Base-by-base conservation (phyloP, 495 filamentous ascomycete genomes). In the Tuber indicum region DNA sequence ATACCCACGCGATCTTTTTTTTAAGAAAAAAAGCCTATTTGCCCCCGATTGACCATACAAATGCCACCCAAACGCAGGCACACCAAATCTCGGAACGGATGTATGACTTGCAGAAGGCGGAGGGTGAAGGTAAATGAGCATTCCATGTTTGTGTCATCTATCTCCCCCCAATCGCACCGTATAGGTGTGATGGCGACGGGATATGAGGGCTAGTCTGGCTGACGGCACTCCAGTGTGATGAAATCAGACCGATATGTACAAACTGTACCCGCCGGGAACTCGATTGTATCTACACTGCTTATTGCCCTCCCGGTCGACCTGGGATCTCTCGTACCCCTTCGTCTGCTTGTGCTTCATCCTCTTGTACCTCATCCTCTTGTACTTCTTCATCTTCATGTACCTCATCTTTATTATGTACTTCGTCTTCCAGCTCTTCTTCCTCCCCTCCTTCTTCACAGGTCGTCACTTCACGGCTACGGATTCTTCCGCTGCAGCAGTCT, bases 211-310 rank as follows among this genome's bases (percentile, higher is more conserved):
- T n/a, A 32, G 26, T 66, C 16, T 0, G n/a, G 58, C 58, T 66
- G 12, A 66, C 58, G 58, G 26, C 4, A 32, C 26, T 66, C 58
- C 26, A 66, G 58, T 66, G 58, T 32, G 58, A 66, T 66, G 58
- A 66, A 66, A 66, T 66, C 58, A 26, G 58, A 32, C 58, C 58
- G 58, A 66, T 66, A 66, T 66, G 58, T 66, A 17, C 58, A 66
- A 66, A 66, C 26, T 66, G 58, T 66, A 66, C 58, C 26, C 58
- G 58, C 58, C n/a, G 58, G n/a, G 58, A 66, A 66, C 58, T 66
- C 3, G 58, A 66, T 32, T 66, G 58, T 12, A 12, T 32, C 3
- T 66, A 66, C 58, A n/a, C 58, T 32, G 58, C 58, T 32, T 32
- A 16, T 66, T 66, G 58, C 12, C 58, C 58, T 32, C 58, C 58